Conservation (phyloP, 805 yeast genomes). For the Debaryomyces tyrocola region DNA sequence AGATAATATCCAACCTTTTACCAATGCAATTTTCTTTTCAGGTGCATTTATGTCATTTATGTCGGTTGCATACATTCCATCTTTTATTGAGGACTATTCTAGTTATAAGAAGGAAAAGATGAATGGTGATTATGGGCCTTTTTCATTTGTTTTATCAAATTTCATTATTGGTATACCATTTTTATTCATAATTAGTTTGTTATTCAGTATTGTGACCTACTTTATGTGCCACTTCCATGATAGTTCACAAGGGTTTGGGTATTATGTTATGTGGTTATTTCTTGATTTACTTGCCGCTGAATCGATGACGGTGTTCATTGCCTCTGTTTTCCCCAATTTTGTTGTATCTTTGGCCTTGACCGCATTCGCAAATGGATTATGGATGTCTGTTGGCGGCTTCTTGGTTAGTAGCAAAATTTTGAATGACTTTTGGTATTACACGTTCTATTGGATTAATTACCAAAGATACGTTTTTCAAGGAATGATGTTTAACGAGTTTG, state of each 20-base stretch:
- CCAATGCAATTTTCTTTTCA: slow-evolving; percentile 38
- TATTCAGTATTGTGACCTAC: slow-evolving; percentile 34
- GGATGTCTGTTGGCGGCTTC: slow-evolving; percentile 46
- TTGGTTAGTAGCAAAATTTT: slow-evolving; percentile 32
- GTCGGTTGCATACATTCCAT: slow-evolving; percentile 43
- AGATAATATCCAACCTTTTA: slow-evolving; percentile 32
- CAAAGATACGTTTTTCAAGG: slow-evolving; percentile 45
- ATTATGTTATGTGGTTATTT: slow-evolving; percentile 37
- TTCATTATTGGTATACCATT: slow-evolving; percentile 38
- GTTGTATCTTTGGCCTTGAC: slow-evolving; percentile 40
- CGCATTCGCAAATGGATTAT: slow-evolving; percentile 42
- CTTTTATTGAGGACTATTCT: slow-evolving; percentile 34
- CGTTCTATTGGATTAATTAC: slow-evolving; percentile 41
- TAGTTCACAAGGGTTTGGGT: slow-evolving; percentile 30
- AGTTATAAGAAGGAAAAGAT: slow-evolving; percentile 29
- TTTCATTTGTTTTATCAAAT: slow-evolving; percentile 33
- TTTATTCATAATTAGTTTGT: slow-evolving; percentile 27
- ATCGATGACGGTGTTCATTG: slow-evolving; percentile 35
- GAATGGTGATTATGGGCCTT: slow-evolving; percentile 40
- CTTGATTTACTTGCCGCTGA: slow-evolving; percentile 42
- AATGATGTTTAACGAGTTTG: slow-evolving; percentile 43
- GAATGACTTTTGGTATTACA: slow-evolving; percentile 40
- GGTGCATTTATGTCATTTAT: slow-evolving; percentile 48
- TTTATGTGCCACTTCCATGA: slow-evolving; percentile 32
- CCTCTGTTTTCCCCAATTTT: slow-evolving; percentile 34